Base-by-base conservation (phyloP, 148 eudicot genomes). In the Vaccinium corymbosum region DNA sequence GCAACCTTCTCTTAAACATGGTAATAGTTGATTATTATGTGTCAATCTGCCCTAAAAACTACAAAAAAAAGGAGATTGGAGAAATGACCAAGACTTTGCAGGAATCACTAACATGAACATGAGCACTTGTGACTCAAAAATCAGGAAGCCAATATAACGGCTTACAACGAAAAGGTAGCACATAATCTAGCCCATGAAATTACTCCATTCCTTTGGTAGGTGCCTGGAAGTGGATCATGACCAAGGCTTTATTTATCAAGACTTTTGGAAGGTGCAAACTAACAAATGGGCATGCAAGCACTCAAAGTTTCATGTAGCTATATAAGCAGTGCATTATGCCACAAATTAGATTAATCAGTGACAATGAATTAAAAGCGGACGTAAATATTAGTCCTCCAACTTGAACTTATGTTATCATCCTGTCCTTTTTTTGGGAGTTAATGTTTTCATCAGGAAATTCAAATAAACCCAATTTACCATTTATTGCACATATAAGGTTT, bases 261-360 rank as follows among this genome's bases (percentile, higher is more conserved):
- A 19, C 1, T 51, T 77, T 77, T 77, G 51, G 49, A 80, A n/a
- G 42, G 46, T 14, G 25, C 29, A 62, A 80, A 80, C 48, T 17
- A 61, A 80, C 71, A 66, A 66, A 2, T 68, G 17, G 42, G 73
- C 49, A 19, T 14, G 38, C 22, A 66, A 81, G 75, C 56, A 25
- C 38, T 75, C 12, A 32, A 62, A 81, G 83, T 46, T 81, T 81
- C 20, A 48, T n/a, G 17, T 81, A 81, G 59, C 57, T 46, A 17
- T 16, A 75, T 66, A 66, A 48, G 71, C n/a, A 64, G 27, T 81
- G 57, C 8, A 64, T 15, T 12, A 46, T 48, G 25, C 20, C 76
- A 38, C 72, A 68, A 27, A 12, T 29, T 12, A 11, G 19, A 68
- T 68, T 29, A 68, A 27, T 29, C 11, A 13, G 42, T 68, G 38